Conservation (phyloP, 2,329 filamentous ascomycete genomes). For the Alternaria ventricosa region DNA sequence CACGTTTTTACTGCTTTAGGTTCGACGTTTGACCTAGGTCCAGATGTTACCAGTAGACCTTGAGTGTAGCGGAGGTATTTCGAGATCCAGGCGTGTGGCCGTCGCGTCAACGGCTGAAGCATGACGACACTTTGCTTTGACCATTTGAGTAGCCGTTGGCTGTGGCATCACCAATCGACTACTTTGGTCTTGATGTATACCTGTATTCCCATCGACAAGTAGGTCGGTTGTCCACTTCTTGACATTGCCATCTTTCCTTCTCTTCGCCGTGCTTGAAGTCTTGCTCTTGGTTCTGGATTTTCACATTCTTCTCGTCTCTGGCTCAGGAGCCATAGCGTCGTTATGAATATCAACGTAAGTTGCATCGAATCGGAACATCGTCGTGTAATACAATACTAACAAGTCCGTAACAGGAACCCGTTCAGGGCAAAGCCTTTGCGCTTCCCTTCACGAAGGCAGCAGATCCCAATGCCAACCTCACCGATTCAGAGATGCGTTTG, state of each 20-base stretch:
- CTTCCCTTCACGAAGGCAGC: constrained; percentile 22
- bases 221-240: accelerated
- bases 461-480: constrained; percentile 12
- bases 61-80: background rate
- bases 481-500: constrained; percentile 17
- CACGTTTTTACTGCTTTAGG: background rate
- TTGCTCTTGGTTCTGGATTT: background rate
- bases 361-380: background rate
- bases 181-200: background rate
- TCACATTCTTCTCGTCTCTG: background rate
- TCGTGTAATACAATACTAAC: background rate
- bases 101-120: constrained; percentile 1
- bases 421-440: constrained; percentile 20
- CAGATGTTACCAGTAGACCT: background rate
- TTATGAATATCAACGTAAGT: constrained; percentile 1
- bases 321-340: background rate
- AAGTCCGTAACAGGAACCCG: constrained; percentile 6
- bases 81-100: background rate
- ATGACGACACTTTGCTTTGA: background rate
- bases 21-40: background rate
- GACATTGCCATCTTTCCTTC: background rate
- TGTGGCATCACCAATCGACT: background rate
- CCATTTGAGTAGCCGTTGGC: background rate
- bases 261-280: background rate
- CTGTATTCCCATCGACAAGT: background rate